Base-by-base conservation (phyloP, 2,329 filamentous ascomycete species). In the Ophiosphaerella herpotricha region DNA sequence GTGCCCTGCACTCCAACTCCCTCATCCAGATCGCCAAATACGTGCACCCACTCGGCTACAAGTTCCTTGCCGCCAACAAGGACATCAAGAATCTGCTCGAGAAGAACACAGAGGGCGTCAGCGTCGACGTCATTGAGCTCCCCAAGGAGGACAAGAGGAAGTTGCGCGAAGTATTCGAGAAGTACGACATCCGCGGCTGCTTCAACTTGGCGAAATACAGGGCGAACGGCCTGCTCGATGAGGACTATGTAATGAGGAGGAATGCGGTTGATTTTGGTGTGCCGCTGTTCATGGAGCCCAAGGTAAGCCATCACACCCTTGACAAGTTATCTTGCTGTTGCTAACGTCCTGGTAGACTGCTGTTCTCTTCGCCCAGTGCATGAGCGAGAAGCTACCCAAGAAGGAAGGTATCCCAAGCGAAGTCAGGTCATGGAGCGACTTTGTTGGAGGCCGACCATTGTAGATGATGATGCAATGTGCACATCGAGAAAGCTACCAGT, bases 201-300 rank as follows among this genome's bases (percentile, higher is more conserved):
- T 99, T 99, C 83, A 97, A 97, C 81, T 79, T 99, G 67, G 91
- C 93, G 51, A 85, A 88, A 75, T 85, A 84, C 62, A 83, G 92
- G 69, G 94, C 86, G 54, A 92, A 90, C 81, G 93, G 89, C 33
- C 81, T 90, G 54, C 79, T 89, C 54, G 94, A 99, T 71, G 90
- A 95, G 69, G 92, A 99, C 80, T 99, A 99, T 68, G 91, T 99
- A 49, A 97, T 97, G 93, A 86, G 94, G 68, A 86, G 94, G 73
- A 99, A 99, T 71, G 94, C 94, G 24, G 94, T 99, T 48, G 94
- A 99, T 78, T 99, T 99, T 74, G 93, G 93, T 64, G 91, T 97
- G 29, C 94, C 94, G 41, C 81, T 99, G 48, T 97, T 99, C 76
- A 97, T 97, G 92, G 93, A 97, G 80, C 91, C 92, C 46, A 93